Conservation (phyloP, 2,329 filamentous ascomycete species). For the Chrysoporthe puriensis region DNA sequence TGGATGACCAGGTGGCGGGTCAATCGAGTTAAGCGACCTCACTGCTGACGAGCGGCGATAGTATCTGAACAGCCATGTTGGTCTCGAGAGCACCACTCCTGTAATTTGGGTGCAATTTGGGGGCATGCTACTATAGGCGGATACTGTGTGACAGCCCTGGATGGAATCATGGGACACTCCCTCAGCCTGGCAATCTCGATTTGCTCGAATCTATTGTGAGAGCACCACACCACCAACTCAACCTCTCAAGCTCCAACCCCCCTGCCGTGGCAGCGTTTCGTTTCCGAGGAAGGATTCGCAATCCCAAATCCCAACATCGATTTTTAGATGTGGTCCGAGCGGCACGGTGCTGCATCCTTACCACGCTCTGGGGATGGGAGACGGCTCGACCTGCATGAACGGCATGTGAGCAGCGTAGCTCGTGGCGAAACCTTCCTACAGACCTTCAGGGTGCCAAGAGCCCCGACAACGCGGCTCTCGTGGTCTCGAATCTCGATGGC, state of each 20-base stretch:
- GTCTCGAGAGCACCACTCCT: conserved; percentile 12
- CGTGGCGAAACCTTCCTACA: not conserved
- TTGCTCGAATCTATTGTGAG: not conserved
- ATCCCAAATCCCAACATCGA: not conserved
- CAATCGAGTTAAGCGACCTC: not conserved
- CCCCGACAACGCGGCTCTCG: conserved; percentile 1
- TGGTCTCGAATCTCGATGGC: conserved; percentile 23
- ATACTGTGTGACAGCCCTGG: conserved; percentile 11
- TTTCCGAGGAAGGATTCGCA: conserved; percentile 18
- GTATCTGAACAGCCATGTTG: not conserved
- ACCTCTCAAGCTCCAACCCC: not conserved
- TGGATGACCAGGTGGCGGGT: not conserved
- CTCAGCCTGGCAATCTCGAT: conserved; percentile 10
- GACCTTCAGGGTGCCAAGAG: not conserved
- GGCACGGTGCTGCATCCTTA: conserved; percentile 1
- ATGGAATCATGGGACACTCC: conserved; percentile 11
- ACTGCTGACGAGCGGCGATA: not conserved
- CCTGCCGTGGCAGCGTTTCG: conserved; percentile 15
- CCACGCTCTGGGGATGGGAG: conserved; percentile 8
- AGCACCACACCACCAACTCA: not conserved
- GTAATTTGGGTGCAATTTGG: conserved; percentile 23
- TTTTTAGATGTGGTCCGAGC: conserved; percentile 22
- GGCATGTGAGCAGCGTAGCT: conserved; percentile 14
- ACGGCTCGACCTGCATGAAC: conserved; percentile 21
- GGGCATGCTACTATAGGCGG: conserved; percentile 5